phyloP scores from a whole-genome alignment of 1,139 yeast genomes.

The Hyphopichia khmerensis region DNA sequence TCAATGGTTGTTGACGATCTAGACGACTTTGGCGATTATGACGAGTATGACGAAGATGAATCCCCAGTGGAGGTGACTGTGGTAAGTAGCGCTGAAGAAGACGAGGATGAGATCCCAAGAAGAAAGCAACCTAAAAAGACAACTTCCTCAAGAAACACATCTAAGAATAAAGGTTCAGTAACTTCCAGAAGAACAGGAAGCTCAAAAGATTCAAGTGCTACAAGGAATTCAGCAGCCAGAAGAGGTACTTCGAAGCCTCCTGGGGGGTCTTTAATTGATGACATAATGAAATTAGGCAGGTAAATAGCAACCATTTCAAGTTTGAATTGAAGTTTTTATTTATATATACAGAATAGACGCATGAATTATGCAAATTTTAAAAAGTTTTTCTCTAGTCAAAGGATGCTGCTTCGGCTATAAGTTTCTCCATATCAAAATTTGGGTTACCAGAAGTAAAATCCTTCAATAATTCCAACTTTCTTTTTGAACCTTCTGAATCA shows the following conservation, averaged over 20 bases:
- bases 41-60: neutral
- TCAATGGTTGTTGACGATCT: neutral
- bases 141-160: too few species aligned
- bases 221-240: neutral
- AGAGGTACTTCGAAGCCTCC: conserved; percentile 1
- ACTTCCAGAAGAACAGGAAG: too few species aligned
- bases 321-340: neutral
- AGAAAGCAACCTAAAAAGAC: too few species aligned
- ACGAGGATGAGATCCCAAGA: neutral
- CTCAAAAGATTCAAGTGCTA: neutral
- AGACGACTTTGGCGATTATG: neutral
- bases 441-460: conserved; percentile 70
- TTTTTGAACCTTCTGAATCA: conserved; percentile 38
- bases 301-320: neutral
- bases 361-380: neutral
- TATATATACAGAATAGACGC: neutral
- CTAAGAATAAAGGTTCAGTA: too few species aligned
- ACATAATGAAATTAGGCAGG: conserved; percentile 13
- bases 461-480: conserved; percentile 56
- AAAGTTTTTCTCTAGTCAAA: conserved; percentile 41
- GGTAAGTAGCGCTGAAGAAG: neutral
- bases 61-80: neutral
- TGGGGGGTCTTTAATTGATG: conserved; percentile 11
- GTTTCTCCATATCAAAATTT: conserved; percentile 61
- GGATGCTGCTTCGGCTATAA: conserved; percentile 72